Conservation (phyloP, 2,329 filamentous ascomycete species). For the Hortaea werneckii region DNA sequence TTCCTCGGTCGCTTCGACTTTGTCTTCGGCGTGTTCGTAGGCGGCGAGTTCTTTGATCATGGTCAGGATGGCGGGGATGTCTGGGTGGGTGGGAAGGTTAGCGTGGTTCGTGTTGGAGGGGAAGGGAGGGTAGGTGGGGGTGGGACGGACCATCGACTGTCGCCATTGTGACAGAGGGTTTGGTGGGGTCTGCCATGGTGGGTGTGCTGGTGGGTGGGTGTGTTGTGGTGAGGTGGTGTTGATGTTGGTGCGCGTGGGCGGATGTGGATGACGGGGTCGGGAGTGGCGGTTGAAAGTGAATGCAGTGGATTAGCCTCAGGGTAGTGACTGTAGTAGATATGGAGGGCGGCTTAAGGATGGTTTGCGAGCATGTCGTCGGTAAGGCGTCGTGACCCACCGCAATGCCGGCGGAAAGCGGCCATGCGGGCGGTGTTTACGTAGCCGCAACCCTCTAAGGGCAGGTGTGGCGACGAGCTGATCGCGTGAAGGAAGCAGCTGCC, state of each 20-base stretch:
- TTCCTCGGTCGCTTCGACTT: conserved; percentile 68
- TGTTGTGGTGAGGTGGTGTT: not conserved
- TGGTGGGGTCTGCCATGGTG: conserved; percentile 3
- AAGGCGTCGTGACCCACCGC: not conserved
- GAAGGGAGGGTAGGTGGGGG: too few species aligned
- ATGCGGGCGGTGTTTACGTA: not conserved
- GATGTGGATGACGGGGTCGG: too few species aligned
- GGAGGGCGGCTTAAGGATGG: not conserved
- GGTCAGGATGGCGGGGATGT: conserved; percentile 68
- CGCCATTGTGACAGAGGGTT: conserved; percentile 45
- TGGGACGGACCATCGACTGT: conserved; percentile 34
- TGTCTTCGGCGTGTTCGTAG: conserved; percentile 69
- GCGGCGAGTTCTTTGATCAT: conserved; percentile 78
- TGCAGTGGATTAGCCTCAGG: too few species aligned
- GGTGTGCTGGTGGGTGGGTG: not conserved
- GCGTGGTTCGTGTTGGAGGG: too few species aligned
- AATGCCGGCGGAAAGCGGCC: not conserved
- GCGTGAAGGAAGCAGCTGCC: not conserved
- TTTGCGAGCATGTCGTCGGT: not conserved
- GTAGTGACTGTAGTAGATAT: too few species aligned
- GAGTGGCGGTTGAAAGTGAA: too few species aligned
- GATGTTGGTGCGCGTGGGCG: too few species aligned
- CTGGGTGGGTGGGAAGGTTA: conserved; percentile 34
- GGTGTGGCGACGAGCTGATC: not conserved
- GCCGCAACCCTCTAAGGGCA: not conserved